phyloP scores from a whole-genome alignment of 345 rosid species.

The Salix udensis region DNA sequence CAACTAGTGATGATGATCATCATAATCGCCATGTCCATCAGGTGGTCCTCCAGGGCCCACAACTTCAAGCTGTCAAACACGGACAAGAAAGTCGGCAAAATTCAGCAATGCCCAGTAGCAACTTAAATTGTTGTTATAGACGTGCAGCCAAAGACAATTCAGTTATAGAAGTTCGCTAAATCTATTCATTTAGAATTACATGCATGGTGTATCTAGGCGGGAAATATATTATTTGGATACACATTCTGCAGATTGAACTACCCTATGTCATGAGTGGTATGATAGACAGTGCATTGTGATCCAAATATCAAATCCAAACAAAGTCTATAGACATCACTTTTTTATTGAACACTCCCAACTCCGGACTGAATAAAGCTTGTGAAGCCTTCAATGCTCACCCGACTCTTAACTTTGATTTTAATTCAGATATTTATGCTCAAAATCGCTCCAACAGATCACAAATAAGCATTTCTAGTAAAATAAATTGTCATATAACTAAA shows the following conservation, averaged over 20 bases:
- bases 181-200: background rate
- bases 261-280: background rate
- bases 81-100: slow-evolving; percentile 12
- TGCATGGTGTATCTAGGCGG: background rate
- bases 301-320: background rate
- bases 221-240: background rate
- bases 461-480: background rate
- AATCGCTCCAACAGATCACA: background rate
- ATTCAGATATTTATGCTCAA: background rate
- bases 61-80: slow-evolving; percentile 66
- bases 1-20: slow-evolving; percentile 30
- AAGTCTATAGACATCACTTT: background rate
- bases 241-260: background rate
- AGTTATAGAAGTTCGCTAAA: background rate
- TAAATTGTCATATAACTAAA: background rate
- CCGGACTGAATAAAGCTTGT: background rate
- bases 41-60: slow-evolving; percentile 93
- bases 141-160: background rate
- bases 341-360: background rate
- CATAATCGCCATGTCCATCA: slow-evolving; percentile 62
- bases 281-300: background rate
- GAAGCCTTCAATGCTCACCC: background rate
- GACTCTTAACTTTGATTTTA: background rate
- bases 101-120: slow-evolving; percentile 2
- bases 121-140: background rate